Conservation (phyloP, 805 yeast species). For the Komagataella pastoris region DNA sequence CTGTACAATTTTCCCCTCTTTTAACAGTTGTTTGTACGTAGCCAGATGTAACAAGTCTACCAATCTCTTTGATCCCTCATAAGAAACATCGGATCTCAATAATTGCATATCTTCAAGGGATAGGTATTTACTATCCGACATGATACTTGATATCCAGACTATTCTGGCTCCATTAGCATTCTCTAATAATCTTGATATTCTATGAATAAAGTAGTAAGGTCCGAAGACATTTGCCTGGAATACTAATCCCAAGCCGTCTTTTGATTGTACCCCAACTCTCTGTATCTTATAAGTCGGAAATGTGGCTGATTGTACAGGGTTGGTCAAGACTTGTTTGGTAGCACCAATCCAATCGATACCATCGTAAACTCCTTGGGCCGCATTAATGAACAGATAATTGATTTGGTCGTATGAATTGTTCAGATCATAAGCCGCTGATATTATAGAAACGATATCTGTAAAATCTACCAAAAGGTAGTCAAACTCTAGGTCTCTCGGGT, state of each 20-base stretch:
- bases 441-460: constrained; percentile 74
- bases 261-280: constrained; percentile 58
- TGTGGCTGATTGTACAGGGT: constrained; percentile 78
- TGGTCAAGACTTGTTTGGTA: constrained; percentile 42
- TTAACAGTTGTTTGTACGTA: constrained; percentile 36
- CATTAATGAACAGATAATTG: constrained; percentile 74
- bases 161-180: constrained; percentile 38
- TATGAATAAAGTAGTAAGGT: constrained; percentile 75
- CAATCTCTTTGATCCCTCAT: constrained; percentile 85
- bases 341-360: constrained; percentile 87
- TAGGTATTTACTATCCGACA: constrained; percentile 65
- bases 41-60: constrained; percentile 76
- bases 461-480: constrained; percentile 89
- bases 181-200: constrained; percentile 35
- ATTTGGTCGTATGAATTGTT: constrained; percentile 47
- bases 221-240: constrained; percentile 97
- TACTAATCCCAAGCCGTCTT: constrained; percentile 73
- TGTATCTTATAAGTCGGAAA: constrained; percentile 80
- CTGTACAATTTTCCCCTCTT: constrained; percentile 44
- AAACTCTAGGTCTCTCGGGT: constrained; percentile 42
- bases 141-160: constrained; percentile 78
- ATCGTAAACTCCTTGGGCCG: constrained; percentile 78
- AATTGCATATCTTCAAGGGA: constrained; percentile 69
- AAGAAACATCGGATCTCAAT: constrained; percentile 48
- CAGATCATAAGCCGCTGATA: constrained; percentile 63